Conservation (phyloP, 805 yeast species). For the Cyberlindnera maclurae region DNA sequence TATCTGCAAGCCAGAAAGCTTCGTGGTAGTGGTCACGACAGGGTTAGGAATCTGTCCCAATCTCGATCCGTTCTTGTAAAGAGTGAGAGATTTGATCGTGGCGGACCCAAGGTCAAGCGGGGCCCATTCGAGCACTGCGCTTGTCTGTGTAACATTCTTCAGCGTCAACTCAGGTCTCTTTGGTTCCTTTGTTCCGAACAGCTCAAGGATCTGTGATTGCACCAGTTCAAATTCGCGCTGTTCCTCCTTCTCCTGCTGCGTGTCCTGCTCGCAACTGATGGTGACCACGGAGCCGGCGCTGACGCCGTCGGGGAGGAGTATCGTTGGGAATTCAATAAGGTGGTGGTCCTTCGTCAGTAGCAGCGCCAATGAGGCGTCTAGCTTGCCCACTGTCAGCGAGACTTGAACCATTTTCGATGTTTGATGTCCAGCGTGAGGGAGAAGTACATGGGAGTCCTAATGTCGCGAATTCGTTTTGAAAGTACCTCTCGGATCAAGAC, state of each 20-base stretch:
- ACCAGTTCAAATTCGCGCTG: conserved; percentile 48
- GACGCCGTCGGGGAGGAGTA: conserved; percentile 82
- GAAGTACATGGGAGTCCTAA: too few relatives aligned
- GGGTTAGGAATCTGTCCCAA: conserved; percentile 84
- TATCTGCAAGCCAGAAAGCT: conserved; percentile 84
- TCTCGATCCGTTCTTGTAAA: conserved; percentile 65
- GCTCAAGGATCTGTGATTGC: conserved; percentile 65
- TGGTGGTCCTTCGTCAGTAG: conserved; percentile 88
- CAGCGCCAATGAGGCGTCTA: conserved; percentile 91
- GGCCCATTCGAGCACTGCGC: conserved; percentile 95
- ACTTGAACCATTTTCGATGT: conserved; percentile 67
- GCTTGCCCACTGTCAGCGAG: conserved; percentile 87
- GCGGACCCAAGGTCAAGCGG: conserved; percentile 78
- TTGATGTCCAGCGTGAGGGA: too few relatives aligned
- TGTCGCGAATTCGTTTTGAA: too few relatives aligned
- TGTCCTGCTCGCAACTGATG: conserved; percentile 75
- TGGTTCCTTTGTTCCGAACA: conserved; percentile 73
- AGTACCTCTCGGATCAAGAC: too few relatives aligned
- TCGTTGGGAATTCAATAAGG: conserved; percentile 93
- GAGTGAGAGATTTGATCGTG: conserved; percentile 61
- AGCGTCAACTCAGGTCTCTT: conserved; percentile 58
- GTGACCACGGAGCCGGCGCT: conserved; percentile 88
- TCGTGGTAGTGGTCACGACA: conserved; percentile 66
- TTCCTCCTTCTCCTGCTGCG: conserved; percentile 56
- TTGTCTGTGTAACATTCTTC: conserved; percentile 85